phyloP scores from a whole-genome alignment of 2,329 filamentous ascomycete genomes.

The Calonectria montana region DNA sequence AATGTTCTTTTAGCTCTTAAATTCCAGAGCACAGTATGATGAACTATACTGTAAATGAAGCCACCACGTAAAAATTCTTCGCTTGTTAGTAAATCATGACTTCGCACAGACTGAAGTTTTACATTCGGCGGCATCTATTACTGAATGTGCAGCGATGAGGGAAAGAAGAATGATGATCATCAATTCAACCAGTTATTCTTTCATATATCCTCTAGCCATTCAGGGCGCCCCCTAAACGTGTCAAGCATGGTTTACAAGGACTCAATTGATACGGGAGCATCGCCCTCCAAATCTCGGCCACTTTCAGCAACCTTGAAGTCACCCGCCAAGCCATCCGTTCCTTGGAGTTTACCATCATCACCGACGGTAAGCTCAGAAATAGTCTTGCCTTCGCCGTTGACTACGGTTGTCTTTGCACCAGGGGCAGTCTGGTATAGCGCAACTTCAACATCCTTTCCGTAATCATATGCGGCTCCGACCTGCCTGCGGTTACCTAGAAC shows the following conservation, averaged over 20 bases:
- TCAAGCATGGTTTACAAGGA: constrained; percentile 24
- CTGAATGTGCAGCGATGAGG: background rate
- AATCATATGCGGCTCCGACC: constrained; percentile 60
- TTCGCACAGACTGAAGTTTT: background rate
- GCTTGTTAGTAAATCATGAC: background rate
- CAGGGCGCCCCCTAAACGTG: too few relatives aligned
- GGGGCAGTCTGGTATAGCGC: constrained; percentile 55
- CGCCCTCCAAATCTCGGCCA: constrained; percentile 41
- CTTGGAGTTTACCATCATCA: constrained; percentile 52
- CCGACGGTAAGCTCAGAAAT: constrained; percentile 55
- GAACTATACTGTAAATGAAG: background rate
- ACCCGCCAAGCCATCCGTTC: constrained; percentile 54
- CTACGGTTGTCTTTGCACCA: constrained; percentile 55
- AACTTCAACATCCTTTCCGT: constrained; percentile 59
- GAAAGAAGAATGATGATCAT: background rate
- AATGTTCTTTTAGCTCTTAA: background rate
- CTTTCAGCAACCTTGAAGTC: constrained; percentile 37
- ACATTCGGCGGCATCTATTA: background rate
- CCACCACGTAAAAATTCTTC: background rate
- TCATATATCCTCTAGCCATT: background rate
- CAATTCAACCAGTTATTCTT: background rate
- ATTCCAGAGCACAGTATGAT: background rate
- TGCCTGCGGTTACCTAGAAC: constrained; percentile 56
- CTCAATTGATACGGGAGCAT: constrained; percentile 42
- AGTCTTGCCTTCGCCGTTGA: constrained; percentile 55